These are phyloP conservation scores for Tieghemiomyces parasiticus DNA, from an alignment of 192 early-diverging fungal species.

Conservation along the genomic window DNA sequence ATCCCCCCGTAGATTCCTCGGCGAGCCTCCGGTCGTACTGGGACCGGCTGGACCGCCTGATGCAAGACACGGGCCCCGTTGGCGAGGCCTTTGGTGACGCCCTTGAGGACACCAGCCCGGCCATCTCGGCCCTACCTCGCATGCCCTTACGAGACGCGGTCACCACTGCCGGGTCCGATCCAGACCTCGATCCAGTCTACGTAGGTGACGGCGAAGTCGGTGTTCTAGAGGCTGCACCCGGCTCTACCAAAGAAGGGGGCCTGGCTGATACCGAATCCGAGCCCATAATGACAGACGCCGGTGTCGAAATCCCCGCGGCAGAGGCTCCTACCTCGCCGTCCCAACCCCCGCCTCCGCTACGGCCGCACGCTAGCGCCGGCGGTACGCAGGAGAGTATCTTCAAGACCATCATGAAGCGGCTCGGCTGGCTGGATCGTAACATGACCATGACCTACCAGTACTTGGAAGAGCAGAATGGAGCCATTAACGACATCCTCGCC, in stretches of 20 bases:
- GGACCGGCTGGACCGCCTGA: constrained; percentile 7
- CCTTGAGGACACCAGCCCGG: neutral
- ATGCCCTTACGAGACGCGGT: neutral
- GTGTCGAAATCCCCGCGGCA: too few species aligned
- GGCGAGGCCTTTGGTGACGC: neutral
- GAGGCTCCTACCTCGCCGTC: neutral
- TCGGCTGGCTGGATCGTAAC: constrained; percentile 64
- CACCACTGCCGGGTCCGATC: neutral
- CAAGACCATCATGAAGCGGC: constrained; percentile 80
- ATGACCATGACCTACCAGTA: constrained; percentile 57
- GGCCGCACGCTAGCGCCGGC: constrained; percentile 8
- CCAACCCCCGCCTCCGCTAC: constrained; percentile 1
- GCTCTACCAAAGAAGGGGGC: neutral
- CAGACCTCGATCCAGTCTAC: neutral
- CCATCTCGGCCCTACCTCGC: neutral
- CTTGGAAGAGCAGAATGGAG: constrained; percentile 59
- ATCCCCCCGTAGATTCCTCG: neutral
- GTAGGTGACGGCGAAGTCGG: neutral
- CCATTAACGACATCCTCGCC: constrained; percentile 45
- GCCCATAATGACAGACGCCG: too few species aligned
- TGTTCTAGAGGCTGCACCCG: neutral
- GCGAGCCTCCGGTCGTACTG: neutral
- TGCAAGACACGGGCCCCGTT: neutral
- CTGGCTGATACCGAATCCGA: neutral
- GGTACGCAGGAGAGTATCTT: constrained; percentile 69